Conservation (phyloP, 139 green algal genomes). For the Nannochloris sp. region DNA sequence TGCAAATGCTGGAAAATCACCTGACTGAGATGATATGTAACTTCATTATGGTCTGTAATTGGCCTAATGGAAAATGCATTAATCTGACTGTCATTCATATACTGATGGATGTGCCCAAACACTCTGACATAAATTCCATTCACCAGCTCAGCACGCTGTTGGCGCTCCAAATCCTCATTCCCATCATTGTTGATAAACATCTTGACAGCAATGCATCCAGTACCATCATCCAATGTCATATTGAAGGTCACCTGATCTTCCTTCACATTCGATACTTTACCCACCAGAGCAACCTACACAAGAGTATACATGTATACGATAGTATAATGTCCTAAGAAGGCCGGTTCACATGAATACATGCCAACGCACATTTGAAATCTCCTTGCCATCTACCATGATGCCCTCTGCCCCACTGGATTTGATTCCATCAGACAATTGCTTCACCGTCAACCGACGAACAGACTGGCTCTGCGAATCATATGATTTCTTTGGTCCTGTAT, state of each 20-base stretch:
- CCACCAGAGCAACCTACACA: constrained; percentile 59
- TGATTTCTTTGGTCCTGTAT: constrained; percentile 15
- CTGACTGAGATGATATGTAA: constrained; percentile 69
- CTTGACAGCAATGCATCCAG: constrained; percentile 42
- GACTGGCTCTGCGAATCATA: constrained; percentile 30
- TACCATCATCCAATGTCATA: constrained; percentile 63
- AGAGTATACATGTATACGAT: not conserved
- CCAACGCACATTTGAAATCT: constrained; percentile 21
- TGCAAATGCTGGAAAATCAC: constrained; percentile 68
- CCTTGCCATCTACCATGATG: constrained; percentile 19
- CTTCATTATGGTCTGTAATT: constrained; percentile 66
- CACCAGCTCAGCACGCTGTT: constrained; percentile 30
- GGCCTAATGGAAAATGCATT: constrained; percentile 47
- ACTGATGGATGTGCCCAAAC: constrained; percentile 54
- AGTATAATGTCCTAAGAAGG: too few relatives aligned
- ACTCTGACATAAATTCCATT: constrained; percentile 59
- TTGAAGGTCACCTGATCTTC: constrained; percentile 31
- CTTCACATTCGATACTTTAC: constrained; percentile 40
- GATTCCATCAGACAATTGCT: constrained; percentile 45
- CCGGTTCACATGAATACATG: not conserved
- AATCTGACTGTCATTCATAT: constrained; percentile 35
- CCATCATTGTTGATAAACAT: constrained; percentile 46
- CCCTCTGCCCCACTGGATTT: constrained; percentile 5
- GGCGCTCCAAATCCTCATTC: constrained; percentile 18
- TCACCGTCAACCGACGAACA: constrained; percentile 52